Base-by-base conservation (phyloP, 352 stramenopile species). In the Pythium brachiatum region DNA sequence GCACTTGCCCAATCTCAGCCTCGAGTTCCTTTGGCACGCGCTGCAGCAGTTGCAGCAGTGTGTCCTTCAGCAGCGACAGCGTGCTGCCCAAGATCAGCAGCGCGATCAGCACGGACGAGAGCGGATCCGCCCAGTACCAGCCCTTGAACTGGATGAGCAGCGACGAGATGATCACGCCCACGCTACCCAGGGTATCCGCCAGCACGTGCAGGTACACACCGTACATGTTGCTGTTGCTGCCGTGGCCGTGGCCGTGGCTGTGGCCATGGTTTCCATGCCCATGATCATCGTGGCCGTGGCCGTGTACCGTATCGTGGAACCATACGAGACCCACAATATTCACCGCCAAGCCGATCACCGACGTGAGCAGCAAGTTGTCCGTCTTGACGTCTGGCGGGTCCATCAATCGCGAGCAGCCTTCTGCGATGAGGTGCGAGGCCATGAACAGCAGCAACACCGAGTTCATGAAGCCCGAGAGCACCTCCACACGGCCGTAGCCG, bases 121-220 rank as follows among this genome's bases (percentile, higher is more conserved):
- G 57, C 39, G 88, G 89, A 57, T 96, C 88, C 8, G 86, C 83
- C n/a, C 92, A 74, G 51, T 92, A 77, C 87, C 86, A 93, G 23
- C 76, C 79, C 56, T 89, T 93, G 65, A 81, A 82, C 47, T 96
- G 70, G 48, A 96, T 94, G 55, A 96, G 67, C 12, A 95, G 57
- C 11, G 88, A 96, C 48, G 84, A 95, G 31, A 94, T 68, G 64
- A 97, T 97, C 23, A 96, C 90, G 13, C 88, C 89, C 12, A 97
- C 75, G 62, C 86, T 96, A 20, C 90, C 90, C 27, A 97, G 72
- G 15, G 89, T 93, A 60, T 97, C 90, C 1, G 88, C 88, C 47
- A 96, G 64, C 23, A 97, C 86, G 58, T 97, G 90, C 26, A 97
- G 74, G 44, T 96, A 95, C 16, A 97, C 88, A 11, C 87, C 90